Conservation (phyloP, 1,284 basidiomycete genomes). For the Anthracocystis panici-leucophaei region DNA sequence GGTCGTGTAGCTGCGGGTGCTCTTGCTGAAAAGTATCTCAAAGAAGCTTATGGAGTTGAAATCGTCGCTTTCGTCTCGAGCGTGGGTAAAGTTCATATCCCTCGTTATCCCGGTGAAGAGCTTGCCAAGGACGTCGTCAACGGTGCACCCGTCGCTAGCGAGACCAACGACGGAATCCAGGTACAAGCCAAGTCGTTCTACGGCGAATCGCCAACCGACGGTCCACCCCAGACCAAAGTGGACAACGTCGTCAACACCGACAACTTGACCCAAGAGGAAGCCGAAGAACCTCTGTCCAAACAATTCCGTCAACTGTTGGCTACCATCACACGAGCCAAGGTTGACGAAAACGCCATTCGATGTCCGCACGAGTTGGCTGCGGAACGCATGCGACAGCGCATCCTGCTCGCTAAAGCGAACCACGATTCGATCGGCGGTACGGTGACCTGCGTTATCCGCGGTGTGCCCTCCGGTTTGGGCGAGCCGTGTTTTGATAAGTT, state of each 20-base stretch:
- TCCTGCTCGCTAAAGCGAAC: conserved; percentile 89
- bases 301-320: conserved; percentile 86
- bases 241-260: conserved; percentile 69
- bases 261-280: conserved; percentile 77
- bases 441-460: conserved; percentile 93
- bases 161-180: conserved; percentile 18
- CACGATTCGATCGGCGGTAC: conserved; percentile 97
- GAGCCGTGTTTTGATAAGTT: conserved; percentile 99
- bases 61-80: conserved; percentile 97
- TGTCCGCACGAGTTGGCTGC: conserved; percentile 91
- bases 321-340: conserved; percentile 84
- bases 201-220: conserved; percentile 65
- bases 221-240: conserved; percentile 68
- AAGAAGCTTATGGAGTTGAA: conserved; percentile 86
- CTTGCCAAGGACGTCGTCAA: conserved; percentile 43
- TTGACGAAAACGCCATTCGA: conserved; percentile 87
- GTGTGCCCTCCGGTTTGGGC: conserved; percentile 88
- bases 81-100: conserved; percentile 89
- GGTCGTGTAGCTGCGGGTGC: conserved; percentile 97
- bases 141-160: conserved; percentile 11
- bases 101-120: conserved; percentile 66
- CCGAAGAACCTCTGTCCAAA: conserved; percentile 82
- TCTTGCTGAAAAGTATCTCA: conserved; percentile 96
- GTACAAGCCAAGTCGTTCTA: conserved; percentile 45
- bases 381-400: conserved; percentile 91